Conservation (phyloP, 306 rosid genomes). For the Purshia tridentata region DNA sequence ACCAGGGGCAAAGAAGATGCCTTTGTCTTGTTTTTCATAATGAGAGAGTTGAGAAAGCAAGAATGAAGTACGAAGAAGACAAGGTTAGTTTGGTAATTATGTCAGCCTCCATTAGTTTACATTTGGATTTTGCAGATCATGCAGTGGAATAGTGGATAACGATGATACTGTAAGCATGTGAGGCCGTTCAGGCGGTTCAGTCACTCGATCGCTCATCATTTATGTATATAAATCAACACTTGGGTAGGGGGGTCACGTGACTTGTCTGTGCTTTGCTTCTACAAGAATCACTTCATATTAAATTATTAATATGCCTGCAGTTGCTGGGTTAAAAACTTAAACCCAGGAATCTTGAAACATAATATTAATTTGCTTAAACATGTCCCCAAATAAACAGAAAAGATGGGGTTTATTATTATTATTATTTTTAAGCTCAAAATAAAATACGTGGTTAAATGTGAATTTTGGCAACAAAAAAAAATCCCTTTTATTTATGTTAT, state of each 20-base stretch:
- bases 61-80: background rate
- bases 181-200: background rate
- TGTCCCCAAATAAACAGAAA: background rate
- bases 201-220: background rate
- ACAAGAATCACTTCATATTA: background rate
- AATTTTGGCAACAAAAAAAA: background rate
- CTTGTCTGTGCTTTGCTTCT: constrained; percentile 9
- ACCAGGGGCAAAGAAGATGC: constrained; percentile 14
- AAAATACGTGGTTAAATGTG: too few relatives aligned
- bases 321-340: background rate
- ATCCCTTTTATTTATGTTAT: constrained; percentile 17
- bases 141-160: background rate
- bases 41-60: background rate
- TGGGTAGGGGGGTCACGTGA: constrained; percentile 18
- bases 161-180: background rate
- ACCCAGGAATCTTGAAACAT: background rate
- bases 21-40: background rate
- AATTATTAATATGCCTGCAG: background rate
- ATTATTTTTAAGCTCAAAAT: too few relatives aligned
- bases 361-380: background rate
- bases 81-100: background rate
- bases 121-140: background rate
- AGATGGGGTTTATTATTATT: background rate
- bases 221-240: background rate
- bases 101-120: background rate